Conservation (phyloP, 306 rosid genomes). For the Lathyrus sativus region DNA sequence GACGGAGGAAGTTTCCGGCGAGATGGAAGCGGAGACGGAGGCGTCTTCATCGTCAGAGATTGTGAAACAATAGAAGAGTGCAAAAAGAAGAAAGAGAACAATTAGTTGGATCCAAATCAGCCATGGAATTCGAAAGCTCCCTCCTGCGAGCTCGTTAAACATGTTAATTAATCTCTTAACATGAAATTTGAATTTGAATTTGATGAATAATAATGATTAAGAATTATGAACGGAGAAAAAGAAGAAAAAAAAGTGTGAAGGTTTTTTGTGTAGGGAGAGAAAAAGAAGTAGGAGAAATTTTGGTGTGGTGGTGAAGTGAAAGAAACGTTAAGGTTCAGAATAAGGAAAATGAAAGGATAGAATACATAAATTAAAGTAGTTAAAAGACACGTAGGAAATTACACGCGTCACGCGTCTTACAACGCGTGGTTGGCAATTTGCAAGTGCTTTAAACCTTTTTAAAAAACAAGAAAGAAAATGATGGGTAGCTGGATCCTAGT, state of each 20-base stretch:
- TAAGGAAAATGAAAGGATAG: not conserved
- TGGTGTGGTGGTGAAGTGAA: conserved; percentile 14
- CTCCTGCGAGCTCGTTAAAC: conserved; percentile 51
- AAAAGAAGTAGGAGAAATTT: not conserved
- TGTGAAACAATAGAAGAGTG: conserved; percentile 55
- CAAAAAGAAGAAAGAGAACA: conserved; percentile 61
- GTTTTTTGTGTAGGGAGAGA: not conserved
- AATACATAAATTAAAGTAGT: not conserved
- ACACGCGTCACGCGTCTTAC: not conserved
- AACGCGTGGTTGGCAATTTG: not conserved
- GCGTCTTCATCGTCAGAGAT: not conserved
- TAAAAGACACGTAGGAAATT: not conserved
- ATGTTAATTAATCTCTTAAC: conserved; percentile 31
- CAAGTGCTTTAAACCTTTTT: not conserved
- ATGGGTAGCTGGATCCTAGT: not conserved
- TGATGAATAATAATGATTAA: not conserved
- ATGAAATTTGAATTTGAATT: not conserved
- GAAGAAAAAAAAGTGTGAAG: too few species aligned
- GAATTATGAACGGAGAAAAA: not conserved
- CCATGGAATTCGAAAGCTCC: conserved; percentile 65
- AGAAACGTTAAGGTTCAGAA: conserved; percentile 11
- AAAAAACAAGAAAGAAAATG: not conserved
- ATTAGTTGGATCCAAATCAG: conserved; percentile 77
- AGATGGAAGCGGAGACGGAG: not conserved
- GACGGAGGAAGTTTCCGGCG: conserved; percentile 35